Base-by-base conservation (phyloP, 192 early-diverging fungal species). In the Coemansia reversa region DNA sequence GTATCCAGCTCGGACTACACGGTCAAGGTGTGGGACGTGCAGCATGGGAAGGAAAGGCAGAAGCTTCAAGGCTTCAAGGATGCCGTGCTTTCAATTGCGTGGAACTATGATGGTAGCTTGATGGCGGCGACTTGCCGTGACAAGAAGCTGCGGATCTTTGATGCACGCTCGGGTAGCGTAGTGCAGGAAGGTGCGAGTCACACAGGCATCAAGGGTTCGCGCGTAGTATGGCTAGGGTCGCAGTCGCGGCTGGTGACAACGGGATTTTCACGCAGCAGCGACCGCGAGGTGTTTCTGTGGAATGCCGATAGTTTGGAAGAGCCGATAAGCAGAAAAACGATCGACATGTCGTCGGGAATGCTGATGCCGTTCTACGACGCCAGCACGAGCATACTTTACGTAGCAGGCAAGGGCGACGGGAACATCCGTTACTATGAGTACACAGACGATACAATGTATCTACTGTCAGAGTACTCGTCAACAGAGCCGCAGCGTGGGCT, bases 401-500 rank as follows among this genome's bases (percentile, higher is more conserved):
- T 98, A 63, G 95, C 92, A 14, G 97, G 97, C 56, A 98, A 98
- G 77, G 94, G 97, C 66, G 97, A 99, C 82, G 97, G 94, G 42
- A 99, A 95, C 80, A 98, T 99, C 74, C 90, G 96, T 28, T 98
- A 98, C 85, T 99, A 91, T 74, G 97, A 99, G 84, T 97, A 91
- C 72, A 91, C 91, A 59, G 93, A 97, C 69, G 96, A 98, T 66
- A 93, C 93, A 52, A 70, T 99, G 70, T 90, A 87, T 84, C 82
- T 75, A 50, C 76, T 99, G 30, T 91, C 94, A 32, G 92, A 96
- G 74, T 96, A 89, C 82, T 87, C 94, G 66, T 94, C 94, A 27
- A 67, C 85, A 6, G 94, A 95, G 35, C 94, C 95, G 54, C 94
- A 95, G 72, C 92, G 97, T 67, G 97, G 97, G 23, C 84, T 99